These are phyloP conservation scores for Dioscorea cayenensis DNA, from an alignment of 116 monocot species.

Conservation along the genomic window DNA sequence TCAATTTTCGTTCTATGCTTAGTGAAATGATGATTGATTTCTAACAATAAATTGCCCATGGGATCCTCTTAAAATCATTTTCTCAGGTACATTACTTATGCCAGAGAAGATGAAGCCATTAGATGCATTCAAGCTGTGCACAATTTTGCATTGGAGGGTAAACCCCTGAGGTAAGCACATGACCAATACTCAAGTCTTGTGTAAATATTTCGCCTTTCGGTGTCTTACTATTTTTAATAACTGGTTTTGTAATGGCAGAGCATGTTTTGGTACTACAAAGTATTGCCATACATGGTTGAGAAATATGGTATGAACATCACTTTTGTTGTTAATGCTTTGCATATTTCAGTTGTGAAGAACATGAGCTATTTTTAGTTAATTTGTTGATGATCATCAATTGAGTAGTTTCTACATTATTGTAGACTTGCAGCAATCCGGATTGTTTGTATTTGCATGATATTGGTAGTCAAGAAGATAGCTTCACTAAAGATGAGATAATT, in stretches of 20 bases:
- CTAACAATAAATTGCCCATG: not conserved
- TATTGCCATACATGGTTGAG: slow-evolving; percentile 75
- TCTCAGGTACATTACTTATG: slow-evolving; percentile 83
- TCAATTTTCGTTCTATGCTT: not conserved
- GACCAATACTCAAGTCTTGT: not conserved
- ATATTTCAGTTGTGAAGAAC: not conserved
- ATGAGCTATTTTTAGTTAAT: not conserved
- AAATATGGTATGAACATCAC: slow-evolving; percentile 42
- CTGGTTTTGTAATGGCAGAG: slow-evolving; percentile 7
- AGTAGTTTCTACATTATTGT: slow-evolving; percentile 16
- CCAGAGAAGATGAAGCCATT: slow-evolving; percentile 90
- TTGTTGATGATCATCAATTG: slow-evolving; percentile 9
- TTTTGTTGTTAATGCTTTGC: not conserved
- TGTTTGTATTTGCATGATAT: slow-evolving; percentile 86
- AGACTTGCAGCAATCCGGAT: slow-evolving; percentile 96
- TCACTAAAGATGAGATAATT: slow-evolving; percentile 94
- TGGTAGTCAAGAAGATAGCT: slow-evolving; percentile 92
- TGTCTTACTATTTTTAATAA: not conserved
- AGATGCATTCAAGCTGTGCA: slow-evolving; percentile 95
- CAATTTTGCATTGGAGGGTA: slow-evolving; percentile 86
- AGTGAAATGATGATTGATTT: not conserved
- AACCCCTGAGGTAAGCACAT: slow-evolving; percentile 71
- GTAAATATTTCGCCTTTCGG: not conserved
- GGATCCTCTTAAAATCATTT: not conserved
- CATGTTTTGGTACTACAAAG: slow-evolving; percentile 77